Evolutionary conservation across 192 early-diverging fungal species (phyloP), one percentile per base, ranked within the genome.

Genomic region (Coemansia sp.): DNA sequence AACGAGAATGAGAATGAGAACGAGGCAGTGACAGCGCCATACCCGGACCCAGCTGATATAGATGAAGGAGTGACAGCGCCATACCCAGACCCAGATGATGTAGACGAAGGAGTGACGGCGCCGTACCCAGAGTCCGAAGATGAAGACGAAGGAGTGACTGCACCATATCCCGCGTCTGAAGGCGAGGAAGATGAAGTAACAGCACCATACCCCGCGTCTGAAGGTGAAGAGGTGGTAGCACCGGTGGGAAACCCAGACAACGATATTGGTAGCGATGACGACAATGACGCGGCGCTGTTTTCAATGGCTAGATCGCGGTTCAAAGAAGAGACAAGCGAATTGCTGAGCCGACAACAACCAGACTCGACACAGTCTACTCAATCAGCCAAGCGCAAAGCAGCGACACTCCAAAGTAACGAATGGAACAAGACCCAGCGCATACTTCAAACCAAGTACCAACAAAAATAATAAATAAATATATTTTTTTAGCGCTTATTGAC

Each of bases 401-500:
- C 53, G 6, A 56, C 53, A 6, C 53, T 32, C 13, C 13, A 65
- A 53, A 39, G 37, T 1, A 55, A 39, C 15, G 20, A 53, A n/a
- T 65, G 64, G 34, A 52, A 4, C 29, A 64, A 64, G 30, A 49
- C 43, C 6, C 53, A 30, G 16, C 29, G 29, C 3, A 30, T 56
- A 15, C 29, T 56, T 2, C 13, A 56, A 56, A 56, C 15, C 13
- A 56, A 56, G 15, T 32, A 56, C 27, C 29, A 64, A 52, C 12
- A 53, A 22, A 60, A 56, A 44, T n/a, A 52, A 35, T 1, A 30
- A 7, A 58, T 49, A 62, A 44, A n/a, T 62, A 38, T 41, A 53
- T 35, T 29, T 1, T 20, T 32, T 38, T 74, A 84, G 18, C 82
- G 77, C 68, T 73, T 73, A 20, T 79, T 78, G 8, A 78, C 74